Evolutionary conservation across 306 rosid species (phyloP).

Genomic region (Prunus dulcis): DNA sequence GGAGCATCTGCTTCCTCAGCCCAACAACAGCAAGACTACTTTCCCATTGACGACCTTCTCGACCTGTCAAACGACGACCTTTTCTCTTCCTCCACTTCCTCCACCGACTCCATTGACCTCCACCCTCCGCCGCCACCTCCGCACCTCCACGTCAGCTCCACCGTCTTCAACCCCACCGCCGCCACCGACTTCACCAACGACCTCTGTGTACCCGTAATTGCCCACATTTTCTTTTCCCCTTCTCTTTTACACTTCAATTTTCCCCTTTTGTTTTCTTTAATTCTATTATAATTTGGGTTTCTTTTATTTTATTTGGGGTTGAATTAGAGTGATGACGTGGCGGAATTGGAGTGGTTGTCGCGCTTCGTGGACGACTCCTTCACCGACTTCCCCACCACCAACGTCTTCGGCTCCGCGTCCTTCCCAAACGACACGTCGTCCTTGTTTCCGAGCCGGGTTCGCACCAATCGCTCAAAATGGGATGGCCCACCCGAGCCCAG

Average conservation of each 20-base stretch:
- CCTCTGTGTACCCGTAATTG: conserved; percentile 35
- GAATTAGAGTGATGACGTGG: conserved; percentile 33
- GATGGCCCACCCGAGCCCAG: not conserved
- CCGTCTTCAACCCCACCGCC: not conserved
- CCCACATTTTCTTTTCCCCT: not conserved
- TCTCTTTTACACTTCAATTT: not conserved
- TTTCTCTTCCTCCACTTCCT: conserved; percentile 17
- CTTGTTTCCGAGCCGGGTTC: conserved; percentile 29
- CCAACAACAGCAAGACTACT: conserved; percentile 14
- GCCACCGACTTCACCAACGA: conserved; percentile 31
- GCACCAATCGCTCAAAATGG: conserved; percentile 27
- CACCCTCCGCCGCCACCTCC: not conserved
- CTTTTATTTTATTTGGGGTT: not conserved
- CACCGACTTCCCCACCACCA: conserved; percentile 19
- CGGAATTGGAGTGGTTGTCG: conserved; percentile 69
- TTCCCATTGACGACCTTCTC: conserved; percentile 41
- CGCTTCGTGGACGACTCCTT: conserved; percentile 62
- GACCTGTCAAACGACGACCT: conserved; percentile 33
- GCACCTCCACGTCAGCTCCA: not conserved
- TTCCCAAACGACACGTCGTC: conserved; percentile 27
- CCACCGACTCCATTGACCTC: conserved; percentile 2
- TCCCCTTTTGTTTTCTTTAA: not conserved
- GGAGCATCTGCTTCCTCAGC: not conserved
- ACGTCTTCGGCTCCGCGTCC: not conserved
- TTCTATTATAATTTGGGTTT: not conserved